phyloP scores from a whole-genome alignment of 768 basidiomycete genomes.

The Hygrophorus pudorinus region DNA sequence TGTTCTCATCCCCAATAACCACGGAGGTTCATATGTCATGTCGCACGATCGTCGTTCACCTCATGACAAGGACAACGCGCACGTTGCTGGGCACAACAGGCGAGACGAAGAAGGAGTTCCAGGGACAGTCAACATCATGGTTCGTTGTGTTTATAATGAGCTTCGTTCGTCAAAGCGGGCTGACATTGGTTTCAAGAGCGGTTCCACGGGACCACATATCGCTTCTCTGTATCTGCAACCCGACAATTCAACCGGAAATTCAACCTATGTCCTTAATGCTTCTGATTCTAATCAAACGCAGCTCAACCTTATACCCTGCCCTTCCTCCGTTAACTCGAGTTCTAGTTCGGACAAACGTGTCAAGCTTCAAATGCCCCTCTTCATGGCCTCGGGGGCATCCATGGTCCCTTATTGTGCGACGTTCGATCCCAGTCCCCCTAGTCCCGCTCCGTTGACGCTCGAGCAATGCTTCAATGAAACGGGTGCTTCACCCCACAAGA shows the following conservation, averaged over 20 bases:
- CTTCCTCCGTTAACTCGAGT: not conserved
- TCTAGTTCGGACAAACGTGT: constrained; percentile 22
- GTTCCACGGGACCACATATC: constrained; percentile 13
- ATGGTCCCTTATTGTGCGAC: constrained; percentile 48
- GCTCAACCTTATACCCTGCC: constrained; percentile 27
- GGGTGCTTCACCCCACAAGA: constrained; percentile 21
- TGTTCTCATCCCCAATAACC: constrained; percentile 15
- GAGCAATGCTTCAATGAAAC: constrained; percentile 27
- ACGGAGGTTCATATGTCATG: constrained; percentile 12
- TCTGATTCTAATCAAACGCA: constrained; percentile 37
- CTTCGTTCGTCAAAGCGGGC: not conserved
- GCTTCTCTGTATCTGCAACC: constrained; percentile 31
- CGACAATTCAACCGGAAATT: constrained; percentile 15
- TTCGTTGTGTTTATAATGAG: not conserved
- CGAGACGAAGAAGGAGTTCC: constrained; percentile 15
- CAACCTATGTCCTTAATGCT: constrained; percentile 34
- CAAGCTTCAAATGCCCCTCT: constrained; percentile 33
- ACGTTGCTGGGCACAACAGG: not conserved
- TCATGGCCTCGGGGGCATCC: constrained; percentile 24
- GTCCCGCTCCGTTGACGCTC: constrained; percentile 40
- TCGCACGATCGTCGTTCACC: not conserved
- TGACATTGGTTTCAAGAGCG: not conserved
- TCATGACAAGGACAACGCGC: not conserved
- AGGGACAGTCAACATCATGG: constrained; percentile 43
- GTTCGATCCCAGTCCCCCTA: constrained; percentile 41